Evolutionary conservation across 2,329 filamentous ascomycete genomes (phyloP), one percentile per base, ranked within the genome.

Genomic region (Penicillium thymicola): DNA sequence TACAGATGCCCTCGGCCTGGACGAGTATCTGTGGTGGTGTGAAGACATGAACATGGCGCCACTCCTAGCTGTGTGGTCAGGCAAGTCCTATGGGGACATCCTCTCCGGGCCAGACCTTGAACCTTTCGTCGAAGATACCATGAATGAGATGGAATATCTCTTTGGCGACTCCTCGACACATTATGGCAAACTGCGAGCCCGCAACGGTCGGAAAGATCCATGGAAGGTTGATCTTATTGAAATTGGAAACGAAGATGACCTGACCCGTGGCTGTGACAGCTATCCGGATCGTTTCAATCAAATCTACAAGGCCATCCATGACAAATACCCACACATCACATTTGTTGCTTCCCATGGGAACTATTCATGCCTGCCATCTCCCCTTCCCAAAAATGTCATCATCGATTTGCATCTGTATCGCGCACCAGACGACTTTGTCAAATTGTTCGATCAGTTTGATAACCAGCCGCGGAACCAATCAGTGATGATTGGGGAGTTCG

Each of bases 161-260:
- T 77, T 79, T 11, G 85, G 85, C 3, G 73, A 80, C 37, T 68
- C 72, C 1, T 73, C 77, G 44, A 83, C 82, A 1, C 78, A 77
- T 25, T 87, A 82, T 76, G 85, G 86, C 14, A 75, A 78, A 4
- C 68, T 79, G 14, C 82, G 85, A 28, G 83, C 82, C 4, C 69
- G 78, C 43, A 78, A 86, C 1, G 86, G 86, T 6, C 81, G 86
- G 61, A 76, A 80, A 0, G 76, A 83, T 53, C 85, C 86, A 0
- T 88, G 83, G 73, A 72, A 71, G 37, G 75, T 89, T 28, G 72
- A 80, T 11, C 85, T 82, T 60, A 81, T 89, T 54, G 85, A 88
- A 70, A 75, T 88, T 38, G 86, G 86, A 49, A 89, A 89, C 67
- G 86, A 89, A 67, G 86, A 89, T 60, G 82, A 83, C 74, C 79